Evolutionary conservation across 2,329 filamentous ascomycete genomes (phyloP), one percentile per base, ranked within the genome.

Genomic region (Nigrospora osmanthi): DNA sequence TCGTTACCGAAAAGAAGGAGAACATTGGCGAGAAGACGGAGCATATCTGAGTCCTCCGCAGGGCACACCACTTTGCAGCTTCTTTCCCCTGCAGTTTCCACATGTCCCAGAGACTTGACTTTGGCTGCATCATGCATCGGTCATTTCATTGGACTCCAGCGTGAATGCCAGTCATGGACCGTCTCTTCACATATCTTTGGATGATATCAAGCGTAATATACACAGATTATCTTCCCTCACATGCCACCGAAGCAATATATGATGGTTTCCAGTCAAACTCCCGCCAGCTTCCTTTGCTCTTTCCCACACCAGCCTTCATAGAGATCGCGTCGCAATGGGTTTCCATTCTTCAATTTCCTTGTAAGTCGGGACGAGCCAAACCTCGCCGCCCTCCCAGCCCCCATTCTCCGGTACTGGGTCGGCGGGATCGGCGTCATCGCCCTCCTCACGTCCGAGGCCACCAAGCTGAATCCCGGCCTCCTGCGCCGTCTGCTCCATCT

Each of bases 361-460:
- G 40, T 60, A 57, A 0, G 60, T 62, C 1, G 58, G 55, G 3
- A 63, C 59, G 14, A 63, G 53, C 59, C 59, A 62, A 14, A 63
- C 49, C 11, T 51, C 43, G 9, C 59, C 59, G 15, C 59, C 58
- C 9, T 59, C 51, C 58, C 58, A 61, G 0, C 58, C 57, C 28
- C 31, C 2, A 39, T 36, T 17, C 37, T 16, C 7, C 7, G 11
- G 39, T 7, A 28, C 23, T 4, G 23, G 23, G 23, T 2, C 6
- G 10, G 11, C n/a, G 17, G 35, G 17, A 17, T n/a, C 35, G 6
- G n/a, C 11, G 7, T 15, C 14, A 1, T 17, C 28, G 9, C 17
- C 14, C 11, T 13, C 17, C 17, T 10, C 19, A 7, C 23, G 19
- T 3, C 7, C 4, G 13, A 9, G 17, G 17, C 46, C 47, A 11